Base-by-base conservation (phyloP, 2,329 filamentous ascomycete genomes). In the Microdochium bolleyi region DNA sequence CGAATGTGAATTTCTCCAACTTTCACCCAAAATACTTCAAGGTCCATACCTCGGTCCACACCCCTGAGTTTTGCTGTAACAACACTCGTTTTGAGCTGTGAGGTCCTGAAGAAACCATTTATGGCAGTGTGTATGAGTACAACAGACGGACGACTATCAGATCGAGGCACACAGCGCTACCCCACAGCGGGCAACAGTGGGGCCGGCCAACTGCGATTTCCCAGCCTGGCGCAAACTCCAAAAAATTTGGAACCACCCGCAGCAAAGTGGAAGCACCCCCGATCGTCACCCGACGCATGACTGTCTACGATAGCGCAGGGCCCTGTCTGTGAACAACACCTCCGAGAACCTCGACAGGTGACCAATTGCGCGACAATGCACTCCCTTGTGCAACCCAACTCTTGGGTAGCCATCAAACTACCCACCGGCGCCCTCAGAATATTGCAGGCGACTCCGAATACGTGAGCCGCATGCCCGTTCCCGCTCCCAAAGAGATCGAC, bases 391-490 rank as follows among this genome's bases (percentile, higher is more conserved):
- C 73, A 80, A 60, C 79, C 82, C 56, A 74, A 84, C 64, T 72
- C 76, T 53, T 86, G 82, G 83, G 77, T 81, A 9, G 78, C 74
- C 48, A 67, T 86, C 49, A 74, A 77, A 63, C 73, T 85, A 10
- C 80, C 82, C 5, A 84, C 81, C 16, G 82, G 80, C 46, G 76
- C 71, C 44, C 69, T 79, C 38, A 76, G 78, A 54, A 72, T 84
- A 19, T 68, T 86, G 3, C 80, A 84, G 64, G 70, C 83, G 19
- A 62, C 71, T 2, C 82, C 83, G 16, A 81, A 85, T 62, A 84
- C 81, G 83, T 85, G 68, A 60, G 71, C 65, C 57, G 54, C 41
- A 21, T 37, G 25, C 2, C n/a, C 19, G 52, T 52, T 53, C 53
- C 54, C 32, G 51, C 51, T 38, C 58, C 38, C 41, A 50, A 54